Conservation (phyloP, 352 stramenopile species). For the Phytophthora uliginosa region DNA sequence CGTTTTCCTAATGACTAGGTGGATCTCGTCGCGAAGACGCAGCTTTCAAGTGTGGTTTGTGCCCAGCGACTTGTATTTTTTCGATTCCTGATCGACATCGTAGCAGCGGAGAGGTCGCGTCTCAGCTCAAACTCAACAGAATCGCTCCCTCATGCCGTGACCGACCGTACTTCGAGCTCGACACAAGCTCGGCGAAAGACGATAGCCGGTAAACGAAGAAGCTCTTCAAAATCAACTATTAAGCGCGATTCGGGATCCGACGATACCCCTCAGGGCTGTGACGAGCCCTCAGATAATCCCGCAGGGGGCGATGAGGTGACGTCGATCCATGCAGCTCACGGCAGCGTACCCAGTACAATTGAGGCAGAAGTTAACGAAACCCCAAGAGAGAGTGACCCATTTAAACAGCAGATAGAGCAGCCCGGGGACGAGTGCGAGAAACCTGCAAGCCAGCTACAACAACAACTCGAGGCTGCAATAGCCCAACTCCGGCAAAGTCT, state of each 20-base stretch:
- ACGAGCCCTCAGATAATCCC: not conserved
- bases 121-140: constrained; percentile 6
- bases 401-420: constrained; percentile 3
- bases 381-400: not conserved
- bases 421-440: constrained; percentile 28
- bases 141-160: not conserved
- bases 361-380: constrained; percentile 1
- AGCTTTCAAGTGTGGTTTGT: constrained; percentile 55
- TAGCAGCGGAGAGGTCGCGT: constrained; percentile 36
- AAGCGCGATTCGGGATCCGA: not conserved
- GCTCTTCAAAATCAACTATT: not conserved
- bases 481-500: constrained; percentile 26
- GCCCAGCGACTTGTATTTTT: constrained; percentile 72
- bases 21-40: constrained; percentile 43
- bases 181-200: constrained; percentile 5
- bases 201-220: constrained; percentile 11
- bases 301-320: not conserved
- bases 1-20: constrained; percentile 31
- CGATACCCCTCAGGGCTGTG: not conserved
- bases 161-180: not conserved
- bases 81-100: constrained; percentile 54
- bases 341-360: constrained; percentile 13
- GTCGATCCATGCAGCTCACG: constrained; percentile 10
- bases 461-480: constrained; percentile 38
- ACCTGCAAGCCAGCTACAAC: constrained; percentile 30